A percentile compares a stretch with the other conserved stretches of the same genome.
These are phyloP conservation scores for Onygenales sp. DNA, from an alignment of 2,329 filamentous ascomycete genomes.

Conservation along the genomic window DNA sequence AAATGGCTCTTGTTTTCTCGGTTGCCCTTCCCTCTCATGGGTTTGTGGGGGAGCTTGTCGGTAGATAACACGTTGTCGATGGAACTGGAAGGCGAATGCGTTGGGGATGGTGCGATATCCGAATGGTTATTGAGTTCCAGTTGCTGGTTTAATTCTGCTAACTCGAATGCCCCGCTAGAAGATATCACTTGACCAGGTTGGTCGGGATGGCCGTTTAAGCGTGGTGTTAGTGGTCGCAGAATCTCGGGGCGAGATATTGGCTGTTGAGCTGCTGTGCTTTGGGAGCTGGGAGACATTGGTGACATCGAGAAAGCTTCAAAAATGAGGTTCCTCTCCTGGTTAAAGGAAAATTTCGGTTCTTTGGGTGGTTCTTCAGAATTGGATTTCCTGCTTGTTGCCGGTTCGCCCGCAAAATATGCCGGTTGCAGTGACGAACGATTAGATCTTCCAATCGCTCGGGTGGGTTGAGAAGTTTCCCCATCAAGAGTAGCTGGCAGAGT, in stretches of 20 bases:
- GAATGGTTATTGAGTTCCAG: too few species aligned
- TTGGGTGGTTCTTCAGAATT: background rate
- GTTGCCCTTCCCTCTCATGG: background rate
- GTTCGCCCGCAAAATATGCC: background rate
- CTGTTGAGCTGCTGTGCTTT: background rate
- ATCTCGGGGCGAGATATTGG: conserved; percentile 6
- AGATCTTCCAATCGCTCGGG: background rate
- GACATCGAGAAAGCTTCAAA: background rate
- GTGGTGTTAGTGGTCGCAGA: background rate
- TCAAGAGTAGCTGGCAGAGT: background rate
- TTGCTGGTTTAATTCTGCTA: too few species aligned
- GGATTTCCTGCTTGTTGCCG: background rate
- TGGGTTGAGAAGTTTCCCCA: background rate
- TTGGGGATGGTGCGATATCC: too few species aligned
- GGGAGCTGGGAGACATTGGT: conserved; percentile 1
- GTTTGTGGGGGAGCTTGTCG: background rate
- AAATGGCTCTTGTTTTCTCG: background rate
- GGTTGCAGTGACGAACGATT: too few species aligned
- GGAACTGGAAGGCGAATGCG: background rate
- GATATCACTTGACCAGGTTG: too few species aligned
- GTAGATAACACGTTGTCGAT: background rate
- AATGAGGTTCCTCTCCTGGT: background rate
- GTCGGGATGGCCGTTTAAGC: background rate
- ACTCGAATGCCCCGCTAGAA: too few species aligned
- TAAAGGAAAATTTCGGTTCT: background rate